Percentiles rank a stretch among this genome's conserved stretches.
Conservation (phyloP, 2,329 filamentous ascomycete species). For the Emydomyces testavorans region DNA sequence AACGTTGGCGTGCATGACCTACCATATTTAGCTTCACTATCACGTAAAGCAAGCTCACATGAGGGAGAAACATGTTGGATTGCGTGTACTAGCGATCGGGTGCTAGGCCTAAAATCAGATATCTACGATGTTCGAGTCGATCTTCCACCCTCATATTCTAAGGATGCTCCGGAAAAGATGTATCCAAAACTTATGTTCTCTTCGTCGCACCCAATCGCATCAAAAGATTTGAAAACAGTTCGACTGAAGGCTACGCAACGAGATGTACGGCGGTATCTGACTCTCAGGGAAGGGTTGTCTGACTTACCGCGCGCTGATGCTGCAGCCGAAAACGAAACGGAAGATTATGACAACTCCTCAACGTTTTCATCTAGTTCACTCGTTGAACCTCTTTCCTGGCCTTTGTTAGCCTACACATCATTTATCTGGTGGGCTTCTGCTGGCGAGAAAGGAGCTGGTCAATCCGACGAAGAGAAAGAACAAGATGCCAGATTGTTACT, state of each 20-base stretch:
- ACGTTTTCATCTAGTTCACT: constrained; percentile 36
- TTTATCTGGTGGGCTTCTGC: constrained; percentile 60
- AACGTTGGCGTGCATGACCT: constrained; percentile 91
- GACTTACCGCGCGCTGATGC: constrained; percentile 21
- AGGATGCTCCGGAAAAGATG: constrained; percentile 47
- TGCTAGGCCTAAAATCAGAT: constrained; percentile 71
- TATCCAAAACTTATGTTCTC: constrained; percentile 58
- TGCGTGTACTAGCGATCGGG: constrained; percentile 90
- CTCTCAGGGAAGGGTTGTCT: constrained; percentile 52
- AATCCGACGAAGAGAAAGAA: constrained; percentile 44
- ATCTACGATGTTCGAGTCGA: constrained; percentile 86
- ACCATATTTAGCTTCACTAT: constrained; percentile 59
- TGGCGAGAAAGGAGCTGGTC: constrained; percentile 46
- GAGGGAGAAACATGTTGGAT: constrained; percentile 60
- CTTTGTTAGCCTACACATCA: constrained; percentile 48
- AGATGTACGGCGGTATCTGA: constrained; percentile 68
- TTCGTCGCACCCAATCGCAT: constrained; percentile 45
- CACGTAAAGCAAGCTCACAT: constrained; percentile 32
- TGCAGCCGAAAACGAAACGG: constrained; percentile 23
- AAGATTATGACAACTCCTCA: constrained; percentile 32
- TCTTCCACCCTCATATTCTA: constrained; percentile 54
- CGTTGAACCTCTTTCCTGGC: constrained; percentile 49
- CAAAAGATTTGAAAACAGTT: constrained; percentile 21
- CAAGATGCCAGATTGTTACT: constrained; percentile 35
- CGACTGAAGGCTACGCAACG: constrained; percentile 74